Evolutionary conservation across 164 flowering plant species (phyloP).

Genomic region (Piper betle): DNA sequence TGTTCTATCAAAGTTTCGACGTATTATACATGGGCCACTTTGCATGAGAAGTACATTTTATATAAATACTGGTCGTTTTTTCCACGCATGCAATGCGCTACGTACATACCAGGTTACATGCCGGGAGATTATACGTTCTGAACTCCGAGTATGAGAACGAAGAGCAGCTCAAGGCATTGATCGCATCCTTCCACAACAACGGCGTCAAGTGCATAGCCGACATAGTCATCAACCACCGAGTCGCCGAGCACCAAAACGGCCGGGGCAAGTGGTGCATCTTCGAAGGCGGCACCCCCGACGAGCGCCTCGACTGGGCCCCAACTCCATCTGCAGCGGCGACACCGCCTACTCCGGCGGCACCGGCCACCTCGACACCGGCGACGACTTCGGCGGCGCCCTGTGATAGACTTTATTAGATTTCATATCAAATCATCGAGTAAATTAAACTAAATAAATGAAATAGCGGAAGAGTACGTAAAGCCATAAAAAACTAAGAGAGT

Average conservation of each 20-base stretch:
- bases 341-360: constrained; percentile 39
- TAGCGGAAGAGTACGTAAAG: no score
- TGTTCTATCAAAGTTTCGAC: no score
- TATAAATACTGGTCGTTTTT: no score
- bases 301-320: constrained; percentile 69
- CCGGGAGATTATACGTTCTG: constrained; percentile 82
- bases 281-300: constrained; percentile 71
- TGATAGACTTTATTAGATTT: no score
- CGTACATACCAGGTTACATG: constrained; percentile 50
- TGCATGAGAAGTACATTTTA: no score
- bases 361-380: no score
- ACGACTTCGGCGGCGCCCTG: constrained; percentile 23
- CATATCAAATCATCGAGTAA: no score
- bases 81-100: no score
- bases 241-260: constrained; percentile 45
- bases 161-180: constrained; percentile 32
- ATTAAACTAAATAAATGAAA: no score
- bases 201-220: constrained; percentile 61
- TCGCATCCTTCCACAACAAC: constrained; percentile 29
- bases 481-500: no score
- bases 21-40: no score
- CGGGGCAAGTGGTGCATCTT: constrained; percentile 61
- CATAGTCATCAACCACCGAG: constrained; percentile 75
- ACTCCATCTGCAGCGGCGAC: constrained; percentile 51
- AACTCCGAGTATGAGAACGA: constrained; percentile 40